Evolutionary conservation across 768 basidiomycete species (phyloP).

Genomic region (Antrodiella citrinella): DNA sequence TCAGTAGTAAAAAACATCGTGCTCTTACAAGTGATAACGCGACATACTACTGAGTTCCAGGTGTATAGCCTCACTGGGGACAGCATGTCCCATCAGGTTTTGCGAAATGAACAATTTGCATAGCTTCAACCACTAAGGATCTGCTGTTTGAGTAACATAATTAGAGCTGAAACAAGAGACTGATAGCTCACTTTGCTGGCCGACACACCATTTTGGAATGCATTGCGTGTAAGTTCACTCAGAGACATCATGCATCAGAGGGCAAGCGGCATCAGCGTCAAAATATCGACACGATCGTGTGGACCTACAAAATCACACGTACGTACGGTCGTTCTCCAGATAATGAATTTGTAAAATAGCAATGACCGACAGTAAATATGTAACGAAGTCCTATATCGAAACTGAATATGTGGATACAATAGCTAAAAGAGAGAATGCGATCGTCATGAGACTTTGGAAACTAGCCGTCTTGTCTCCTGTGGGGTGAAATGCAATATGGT

Average conservation of each 20-base stretch:
- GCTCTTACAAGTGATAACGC: too few species aligned
- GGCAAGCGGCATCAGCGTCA: too few species aligned
- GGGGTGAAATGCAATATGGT: slow-evolving; percentile 94
- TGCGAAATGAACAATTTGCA: slow-evolving; percentile 56
- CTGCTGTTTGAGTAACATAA: slow-evolving; percentile 1
- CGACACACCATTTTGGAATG: slow-evolving; percentile 63
- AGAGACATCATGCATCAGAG: slow-evolving; percentile 44
- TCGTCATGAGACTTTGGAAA: slow-evolving; percentile 64
- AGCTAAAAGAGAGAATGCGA: neutral
- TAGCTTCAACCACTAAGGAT: slow-evolving; percentile 53
- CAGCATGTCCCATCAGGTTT: slow-evolving; percentile 22
- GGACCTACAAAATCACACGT: too few species aligned
- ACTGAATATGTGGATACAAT: too few species aligned
- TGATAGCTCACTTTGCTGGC: slow-evolving; percentile 45
- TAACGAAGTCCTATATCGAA: too few species aligned
- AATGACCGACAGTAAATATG: too few species aligned
- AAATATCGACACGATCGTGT: too few species aligned
- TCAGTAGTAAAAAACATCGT: too few species aligned
- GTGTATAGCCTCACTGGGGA: slow-evolving; percentile 38
- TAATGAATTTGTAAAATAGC: too few species aligned
- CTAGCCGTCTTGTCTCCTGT: slow-evolving; percentile 82
- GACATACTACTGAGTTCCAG: slow-evolving; percentile 54
- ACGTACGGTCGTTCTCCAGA: too few species aligned
- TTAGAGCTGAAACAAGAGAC: neutral
- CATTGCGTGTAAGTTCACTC: slow-evolving; percentile 61